Evolutionary conservation across 129 eudicot genomes (phyloP).

Genomic region (Logfia minima): DNA sequence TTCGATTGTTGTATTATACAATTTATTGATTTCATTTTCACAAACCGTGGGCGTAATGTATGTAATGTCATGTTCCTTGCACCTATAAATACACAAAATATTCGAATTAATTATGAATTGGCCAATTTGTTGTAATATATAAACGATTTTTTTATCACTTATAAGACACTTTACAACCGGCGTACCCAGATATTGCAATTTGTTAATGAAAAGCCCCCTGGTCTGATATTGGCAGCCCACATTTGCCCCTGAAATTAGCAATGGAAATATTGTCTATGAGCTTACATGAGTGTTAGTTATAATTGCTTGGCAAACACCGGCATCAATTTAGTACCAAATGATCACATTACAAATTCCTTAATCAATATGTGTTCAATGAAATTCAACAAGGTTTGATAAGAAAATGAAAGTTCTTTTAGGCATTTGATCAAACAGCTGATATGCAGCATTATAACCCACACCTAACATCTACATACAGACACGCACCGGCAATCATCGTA

Average conservation of each 20-base stretch:
- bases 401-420: constrained; percentile 16
- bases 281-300: constrained; percentile 13
- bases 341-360: neutral
- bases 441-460: constrained; percentile 21
- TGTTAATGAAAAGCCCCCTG: constrained; percentile 12
- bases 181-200: constrained; percentile 29
- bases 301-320: neutral
- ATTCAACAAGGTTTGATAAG: neutral
- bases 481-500: constrained; percentile 35
- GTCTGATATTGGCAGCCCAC: constrained; percentile 45
- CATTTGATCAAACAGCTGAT: constrained; percentile 28
- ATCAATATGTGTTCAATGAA: neutral
- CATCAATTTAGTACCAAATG: constrained; percentile 4
- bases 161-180: neutral
- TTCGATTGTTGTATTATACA: constrained; percentile 25
- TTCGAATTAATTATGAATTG: neutral
- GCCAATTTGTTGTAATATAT: neutral
- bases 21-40: constrained; percentile 27
- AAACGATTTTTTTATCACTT: neutral
- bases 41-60: constrained; percentile 13
- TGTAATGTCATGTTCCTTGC: constrained; percentile 20
- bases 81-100: constrained; percentile 34
- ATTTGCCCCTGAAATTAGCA: constrained; percentile 40
- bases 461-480: neutral
- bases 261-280: neutral